Evolutionary conservation across 768 basidiomycete species (phyloP).

Genomic region (Rhodotorula diobovata): DNA sequence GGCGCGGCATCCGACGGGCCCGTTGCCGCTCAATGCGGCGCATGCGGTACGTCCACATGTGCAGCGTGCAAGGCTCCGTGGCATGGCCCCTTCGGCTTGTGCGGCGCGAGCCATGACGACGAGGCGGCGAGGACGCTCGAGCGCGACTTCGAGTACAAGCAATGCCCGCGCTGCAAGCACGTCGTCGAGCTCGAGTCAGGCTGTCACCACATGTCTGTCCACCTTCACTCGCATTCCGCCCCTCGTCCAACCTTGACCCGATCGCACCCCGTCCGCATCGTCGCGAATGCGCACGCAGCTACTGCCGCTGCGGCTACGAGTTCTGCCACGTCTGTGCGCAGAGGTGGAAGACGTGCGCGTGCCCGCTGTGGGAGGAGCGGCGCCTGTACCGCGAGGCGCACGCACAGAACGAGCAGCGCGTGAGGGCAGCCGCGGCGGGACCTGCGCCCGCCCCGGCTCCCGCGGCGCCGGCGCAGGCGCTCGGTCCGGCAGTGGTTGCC

Average conservation of each 20-base stretch:
- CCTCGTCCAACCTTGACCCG: not conserved
- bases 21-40: not conserved
- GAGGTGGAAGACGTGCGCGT: slow-evolving; percentile 61
- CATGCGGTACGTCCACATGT: not conserved
- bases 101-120: slow-evolving; percentile 48
- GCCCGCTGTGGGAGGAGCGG: slow-evolving; percentile 63
- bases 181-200: slow-evolving; percentile 59
- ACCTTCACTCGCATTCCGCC: too few relatives aligned
- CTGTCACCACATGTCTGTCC: slow-evolving; percentile 58
- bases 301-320: slow-evolving; percentile 54
- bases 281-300: slow-evolving; percentile 39
- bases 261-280: too few relatives aligned
- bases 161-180: slow-evolving; percentile 58
- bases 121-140: slow-evolving; percentile 54
- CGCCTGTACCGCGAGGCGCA: slow-evolving; percentile 52
- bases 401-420: not conserved
- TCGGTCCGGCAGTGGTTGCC: too few relatives aligned
- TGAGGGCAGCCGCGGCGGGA: slow-evolving; percentile 42
- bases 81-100: slow-evolving; percentile 13
- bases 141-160: slow-evolving; percentile 56
- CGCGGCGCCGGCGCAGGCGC: slow-evolving; percentile 43
- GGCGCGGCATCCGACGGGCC: not conserved
- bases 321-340: slow-evolving; percentile 66
- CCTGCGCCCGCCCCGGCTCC: slow-evolving; percentile 46
- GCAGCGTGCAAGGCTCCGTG: slow-evolving; percentile 14